Evolutionary conservation across 768 basidiomycete genomes (phyloP).

Genomic region (Mycena epipterygia): DNA sequence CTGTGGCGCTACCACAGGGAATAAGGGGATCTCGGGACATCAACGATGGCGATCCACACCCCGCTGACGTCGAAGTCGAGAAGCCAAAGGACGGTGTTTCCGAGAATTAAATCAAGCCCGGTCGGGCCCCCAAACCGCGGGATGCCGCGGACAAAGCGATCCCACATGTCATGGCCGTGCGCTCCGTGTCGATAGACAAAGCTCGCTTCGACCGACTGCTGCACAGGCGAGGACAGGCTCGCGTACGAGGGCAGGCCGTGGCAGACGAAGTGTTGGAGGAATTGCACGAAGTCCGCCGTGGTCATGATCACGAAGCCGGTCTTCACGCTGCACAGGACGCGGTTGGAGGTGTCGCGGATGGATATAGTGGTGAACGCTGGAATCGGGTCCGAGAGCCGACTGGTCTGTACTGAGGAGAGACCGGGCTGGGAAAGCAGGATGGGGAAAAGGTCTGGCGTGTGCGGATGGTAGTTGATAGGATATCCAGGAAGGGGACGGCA

Average conservation of each 20-base stretch:
- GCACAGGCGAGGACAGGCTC: neutral
- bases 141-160: neutral
- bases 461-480: neutral
- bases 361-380: constrained; percentile 3
- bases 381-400: neutral
- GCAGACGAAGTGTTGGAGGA: constrained; percentile 13
- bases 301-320: constrained; percentile 1
- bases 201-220: neutral
- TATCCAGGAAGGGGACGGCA: constrained; percentile 7
- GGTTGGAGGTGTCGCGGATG: neutral
- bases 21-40: neutral
- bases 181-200: neutral
- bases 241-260: neutral
- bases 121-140: neutral
- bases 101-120: constrained; percentile 8
- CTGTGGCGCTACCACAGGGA: neutral
- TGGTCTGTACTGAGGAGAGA: neutral
- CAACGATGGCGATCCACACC: constrained; percentile 13
- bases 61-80: neutral
- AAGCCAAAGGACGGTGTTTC: constrained; percentile 7
- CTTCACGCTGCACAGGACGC: constrained; percentile 5
- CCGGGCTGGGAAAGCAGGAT: neutral
- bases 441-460: constrained; percentile 17
- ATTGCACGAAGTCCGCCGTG: constrained; percentile 11
- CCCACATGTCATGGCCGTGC: neutral